These are phyloP conservation scores for Apiospora kogelbergensis DNA, from an alignment of 2,329 filamentous ascomycete species.

Conservation along the genomic window DNA sequence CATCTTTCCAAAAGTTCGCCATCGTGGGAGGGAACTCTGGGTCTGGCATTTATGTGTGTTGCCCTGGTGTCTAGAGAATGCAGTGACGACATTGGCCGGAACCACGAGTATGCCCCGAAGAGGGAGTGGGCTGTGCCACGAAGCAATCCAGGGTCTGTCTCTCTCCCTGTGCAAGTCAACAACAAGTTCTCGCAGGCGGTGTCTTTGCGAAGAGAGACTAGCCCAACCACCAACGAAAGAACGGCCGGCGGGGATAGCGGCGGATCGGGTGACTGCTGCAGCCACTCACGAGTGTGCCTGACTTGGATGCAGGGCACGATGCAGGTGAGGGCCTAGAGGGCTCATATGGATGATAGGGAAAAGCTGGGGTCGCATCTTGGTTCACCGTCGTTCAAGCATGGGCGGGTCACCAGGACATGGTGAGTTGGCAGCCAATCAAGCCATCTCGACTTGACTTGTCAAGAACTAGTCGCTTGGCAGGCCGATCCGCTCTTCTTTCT, in stretches of 20 bases:
- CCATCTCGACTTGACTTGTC: not conserved
- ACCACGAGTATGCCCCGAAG: not conserved
- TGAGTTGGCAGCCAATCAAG: conserved; percentile 6
- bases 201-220: not conserved
- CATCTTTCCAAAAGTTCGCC: conserved; percentile 24
- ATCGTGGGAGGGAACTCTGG: conserved; percentile 16
- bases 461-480: conserved; percentile 5
- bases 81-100: conserved; percentile 10
- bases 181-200: not conserved
- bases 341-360: conserved; percentile 3
- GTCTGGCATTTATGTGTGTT: conserved; percentile 14
- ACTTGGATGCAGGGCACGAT: not conserved
- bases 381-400: conserved; percentile 2
- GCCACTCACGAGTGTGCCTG: conserved; percentile 4
- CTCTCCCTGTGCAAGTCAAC: not conserved
- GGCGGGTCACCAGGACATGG: not conserved
- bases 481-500: not conserved
- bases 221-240: too few species aligned
- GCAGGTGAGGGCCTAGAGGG: not conserved
- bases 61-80: not conserved
- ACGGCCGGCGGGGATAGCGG: not conserved
- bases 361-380: conserved; percentile 5
- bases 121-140: conserved; percentile 6
- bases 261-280: not conserved
- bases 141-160: not conserved